Evolutionary conservation across 495 filamentous ascomycete species (phyloP), one percentile per base, ranked within the genome.

Genomic region (Hypoxylon subgilvum): DNA sequence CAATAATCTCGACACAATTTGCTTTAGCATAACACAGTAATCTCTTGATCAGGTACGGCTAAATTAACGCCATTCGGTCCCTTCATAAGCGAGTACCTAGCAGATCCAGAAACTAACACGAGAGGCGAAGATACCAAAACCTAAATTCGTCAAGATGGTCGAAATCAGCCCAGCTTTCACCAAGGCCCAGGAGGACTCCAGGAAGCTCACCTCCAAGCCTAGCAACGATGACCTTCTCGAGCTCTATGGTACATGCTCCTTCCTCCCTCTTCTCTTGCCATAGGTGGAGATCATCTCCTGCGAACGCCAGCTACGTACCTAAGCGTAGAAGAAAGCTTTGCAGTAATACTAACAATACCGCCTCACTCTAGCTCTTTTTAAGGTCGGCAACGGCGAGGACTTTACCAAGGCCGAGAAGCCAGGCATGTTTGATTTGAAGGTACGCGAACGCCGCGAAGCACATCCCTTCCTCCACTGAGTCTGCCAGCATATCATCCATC

Each of bases 201-300:
- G 81, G 69, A 85, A 88, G 76, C 77, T 89, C 48, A 82, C 79
- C 46, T 71, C 74, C 52, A 84, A 83, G 76, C 84, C 82, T 8
- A 69, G 46, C 59, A 82, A 84, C 72, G 73, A 81, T 10, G 79
- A 85, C 18, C 73, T 86, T 16, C 78, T 85, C 59, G 78, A 74
- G 51, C 70, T 79, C 59, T 81, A 79, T 43, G 75, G 78, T 79
- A 49, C 55, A 66, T 59, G 46, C 17, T 31, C 19, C 3, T 31
- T 13, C 30, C 28, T n/a, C 23, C 14, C 35, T 35, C 4, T 28
- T 16, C 16, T 35, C 22, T 16, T 13, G 18, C n/a, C 7, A 18
- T 4, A 35, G 9, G 13, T 3, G 31, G 4, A n/a, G 12, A 35
- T 13, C 31, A 35, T 13, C 31, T 35, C 31, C n/a, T n/a, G n/a